Evolutionary conservation across 495 filamentous ascomycete genomes (phyloP), one percentile per base, ranked within the genome.

Genomic region (Tuber microsphaerosporum): DNA sequence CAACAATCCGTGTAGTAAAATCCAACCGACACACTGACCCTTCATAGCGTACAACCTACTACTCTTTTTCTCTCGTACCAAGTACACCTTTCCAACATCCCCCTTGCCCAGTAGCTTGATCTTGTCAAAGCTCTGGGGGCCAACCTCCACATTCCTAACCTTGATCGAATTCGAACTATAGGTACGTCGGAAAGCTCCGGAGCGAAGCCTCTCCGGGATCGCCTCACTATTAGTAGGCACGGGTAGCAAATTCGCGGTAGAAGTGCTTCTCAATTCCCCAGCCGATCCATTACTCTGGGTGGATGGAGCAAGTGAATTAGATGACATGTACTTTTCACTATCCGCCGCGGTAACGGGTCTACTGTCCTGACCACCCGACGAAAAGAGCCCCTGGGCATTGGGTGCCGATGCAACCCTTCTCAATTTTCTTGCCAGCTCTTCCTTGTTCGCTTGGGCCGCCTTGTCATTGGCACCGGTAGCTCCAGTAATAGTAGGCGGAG

Each of bases 121-220:
- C 89, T 99, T 99, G 85, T 99, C 95, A 82, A 99, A 99, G 81
- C 95, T 99, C 75, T 91, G 87, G 10, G 95, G 95, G 0, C 94
- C 92, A 46, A 99, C 95, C 85, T 99, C 95, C 71, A 99, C 95
- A 84, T 97, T 92, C 79, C 94, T 89, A 75, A 99, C 92, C 84
- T 97, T 97, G 86, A 99, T 99, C 61, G 95, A 98, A 82, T 98
- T 99, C 74, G 95, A 97, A 84, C 95, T 98, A 84, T 99, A 99
- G 4, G 95, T 99, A 81, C 95, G 89, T 78, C 95, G 90, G 84
- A 98, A 99, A 88, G 44, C 91, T 86, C 45, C 89, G 85, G 77
- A 80, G 45, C 81, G 81, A 51, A 83, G 75, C 39, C 81, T 74
- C 46, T 83, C 81, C 26, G 78, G 75, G 43, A 75, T 80, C 43